These are phyloP conservation scores for Kokia cookei DNA, from an alignment of 441 rosid species.

Conservation along the genomic window DNA sequence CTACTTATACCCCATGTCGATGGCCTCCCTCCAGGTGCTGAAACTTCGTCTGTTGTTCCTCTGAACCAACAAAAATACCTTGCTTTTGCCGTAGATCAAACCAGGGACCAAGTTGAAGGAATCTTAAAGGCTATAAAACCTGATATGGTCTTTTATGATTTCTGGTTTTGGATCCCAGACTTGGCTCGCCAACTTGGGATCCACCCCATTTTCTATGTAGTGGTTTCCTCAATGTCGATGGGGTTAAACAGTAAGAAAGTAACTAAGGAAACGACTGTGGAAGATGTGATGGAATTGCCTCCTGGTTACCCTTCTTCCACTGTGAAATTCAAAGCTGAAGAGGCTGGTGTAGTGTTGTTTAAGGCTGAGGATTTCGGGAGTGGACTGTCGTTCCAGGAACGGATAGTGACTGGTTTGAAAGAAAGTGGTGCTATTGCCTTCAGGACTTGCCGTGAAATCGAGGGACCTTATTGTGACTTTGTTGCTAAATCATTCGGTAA, in stretches of 20 bases:
- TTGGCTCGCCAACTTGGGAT: conserved; percentile 31
- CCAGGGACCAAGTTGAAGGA: conserved; percentile 38
- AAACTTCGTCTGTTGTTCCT: conserved; percentile 52
- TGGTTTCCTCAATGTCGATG: conserved; percentile 30
- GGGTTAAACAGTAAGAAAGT: conserved; percentile 14
- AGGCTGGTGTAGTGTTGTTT: conserved; percentile 16
- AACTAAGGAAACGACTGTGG: background rate
- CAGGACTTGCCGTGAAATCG: conserved; percentile 50
- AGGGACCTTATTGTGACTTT: conserved; percentile 45
- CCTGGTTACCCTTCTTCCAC: conserved; percentile 43
- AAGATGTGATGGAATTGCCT: conserved; percentile 17
- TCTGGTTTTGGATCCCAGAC: conserved; percentile 45
- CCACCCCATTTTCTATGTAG: conserved; percentile 30
- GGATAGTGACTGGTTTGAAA: conserved; percentile 20
- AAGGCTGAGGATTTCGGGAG: conserved; percentile 27
- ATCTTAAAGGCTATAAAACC: conserved; percentile 22
- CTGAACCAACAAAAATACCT: conserved; percentile 12
- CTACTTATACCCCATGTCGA: conserved; percentile 35
- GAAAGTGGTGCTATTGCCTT: conserved; percentile 39
- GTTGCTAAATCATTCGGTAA: conserved; percentile 28
- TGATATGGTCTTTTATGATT: conserved; percentile 38
- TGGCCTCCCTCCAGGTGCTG: conserved; percentile 49
- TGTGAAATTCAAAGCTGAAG: conserved; percentile 29
- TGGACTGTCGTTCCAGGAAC: conserved; percentile 36
- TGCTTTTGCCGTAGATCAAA: conserved; percentile 42